Conservation (phyloP, 1,139 yeast genomes). For the Nadsonia commutata region DNA sequence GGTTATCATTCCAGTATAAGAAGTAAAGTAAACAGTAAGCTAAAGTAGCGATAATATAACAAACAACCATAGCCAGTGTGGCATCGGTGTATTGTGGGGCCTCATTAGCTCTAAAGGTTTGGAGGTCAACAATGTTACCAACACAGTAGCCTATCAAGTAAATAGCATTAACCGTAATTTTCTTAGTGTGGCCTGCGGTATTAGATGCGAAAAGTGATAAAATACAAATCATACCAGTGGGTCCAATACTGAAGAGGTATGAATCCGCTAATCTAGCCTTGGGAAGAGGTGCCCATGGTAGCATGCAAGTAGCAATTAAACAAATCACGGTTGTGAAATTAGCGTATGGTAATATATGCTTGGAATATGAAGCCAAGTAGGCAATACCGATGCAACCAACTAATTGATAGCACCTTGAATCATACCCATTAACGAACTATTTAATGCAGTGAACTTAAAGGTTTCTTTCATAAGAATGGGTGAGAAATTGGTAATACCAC, state of each 20-base stretch:
- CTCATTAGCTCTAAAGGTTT: constrained; percentile 34
- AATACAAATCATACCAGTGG: constrained; percentile 33
- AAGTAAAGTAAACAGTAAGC: too few species aligned
- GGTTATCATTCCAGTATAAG: too few species aligned
- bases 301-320: constrained; percentile 27
- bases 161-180: constrained; percentile 30
- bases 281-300: constrained; percentile 29
- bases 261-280: constrained; percentile 26
- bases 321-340: constrained; percentile 23
- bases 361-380: constrained; percentile 13
- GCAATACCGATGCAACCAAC: constrained; percentile 19
- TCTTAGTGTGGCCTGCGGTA: constrained; percentile 49
- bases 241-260: constrained; percentile 25
- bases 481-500: constrained; percentile 35
- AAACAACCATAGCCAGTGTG: constrained; percentile 28
- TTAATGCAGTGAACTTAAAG: constrained; percentile 26
- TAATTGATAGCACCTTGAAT: constrained; percentile 25
- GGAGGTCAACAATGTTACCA: constrained; percentile 47
- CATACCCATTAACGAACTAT: constrained; percentile 27
- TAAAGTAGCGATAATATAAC: constrained; percentile 17
- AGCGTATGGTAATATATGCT: constrained; percentile 28
- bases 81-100: constrained; percentile 40
- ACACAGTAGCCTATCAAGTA: constrained; percentile 42
- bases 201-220: constrained; percentile 38
- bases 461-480: constrained; percentile 25